phyloP scores from a whole-genome alignment of 2,329 filamentous ascomycete genomes.

The Clonostachys chloroleuca region DNA sequence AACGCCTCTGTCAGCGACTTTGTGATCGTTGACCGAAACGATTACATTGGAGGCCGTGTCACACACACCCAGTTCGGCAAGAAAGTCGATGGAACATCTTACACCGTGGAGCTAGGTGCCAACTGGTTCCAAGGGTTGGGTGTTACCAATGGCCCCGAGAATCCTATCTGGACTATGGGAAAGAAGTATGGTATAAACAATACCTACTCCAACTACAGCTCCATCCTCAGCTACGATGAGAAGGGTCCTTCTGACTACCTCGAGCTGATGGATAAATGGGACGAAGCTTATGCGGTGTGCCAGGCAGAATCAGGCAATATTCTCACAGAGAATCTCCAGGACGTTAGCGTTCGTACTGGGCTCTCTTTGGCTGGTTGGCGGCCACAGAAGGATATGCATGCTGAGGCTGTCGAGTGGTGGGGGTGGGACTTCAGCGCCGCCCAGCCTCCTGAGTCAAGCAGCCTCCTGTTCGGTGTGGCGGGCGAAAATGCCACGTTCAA shows the following conservation, averaged over 20 bases:
- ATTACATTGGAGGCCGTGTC: constrained; percentile 58
- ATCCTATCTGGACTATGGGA: constrained; percentile 59
- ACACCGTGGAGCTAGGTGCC: constrained; percentile 59
- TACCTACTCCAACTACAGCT: constrained; percentile 49
- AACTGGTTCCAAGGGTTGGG: constrained; percentile 48
- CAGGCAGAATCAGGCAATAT: constrained; percentile 47
- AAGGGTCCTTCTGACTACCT: constrained; percentile 43
- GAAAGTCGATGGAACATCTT: constrained; percentile 41
- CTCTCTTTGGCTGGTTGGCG: constrained; percentile 52
- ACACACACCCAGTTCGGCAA: constrained; percentile 53
- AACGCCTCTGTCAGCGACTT: constrained; percentile 61
- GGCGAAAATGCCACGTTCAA: constrained; percentile 58
- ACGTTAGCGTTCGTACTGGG: constrained; percentile 48
- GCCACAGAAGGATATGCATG: constrained; percentile 42
- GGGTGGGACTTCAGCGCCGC: constrained; percentile 51
- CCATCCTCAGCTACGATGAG: constrained; percentile 51
- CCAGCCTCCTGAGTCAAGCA: constrained; percentile 48
- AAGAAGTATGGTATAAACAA: constrained; percentile 43
- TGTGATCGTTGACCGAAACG: constrained; percentile 59
- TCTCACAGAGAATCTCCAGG: constrained; percentile 51
- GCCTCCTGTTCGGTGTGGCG: constrained; percentile 50
- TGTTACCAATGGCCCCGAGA: constrained; percentile 30
- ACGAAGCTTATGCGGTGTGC: constrained; percentile 33
- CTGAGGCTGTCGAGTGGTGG: constrained; percentile 35
- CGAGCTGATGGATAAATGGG: constrained; percentile 40